phyloP scores from a whole-genome alignment of 306 rosid genomes.

The Glycine latifolia region DNA sequence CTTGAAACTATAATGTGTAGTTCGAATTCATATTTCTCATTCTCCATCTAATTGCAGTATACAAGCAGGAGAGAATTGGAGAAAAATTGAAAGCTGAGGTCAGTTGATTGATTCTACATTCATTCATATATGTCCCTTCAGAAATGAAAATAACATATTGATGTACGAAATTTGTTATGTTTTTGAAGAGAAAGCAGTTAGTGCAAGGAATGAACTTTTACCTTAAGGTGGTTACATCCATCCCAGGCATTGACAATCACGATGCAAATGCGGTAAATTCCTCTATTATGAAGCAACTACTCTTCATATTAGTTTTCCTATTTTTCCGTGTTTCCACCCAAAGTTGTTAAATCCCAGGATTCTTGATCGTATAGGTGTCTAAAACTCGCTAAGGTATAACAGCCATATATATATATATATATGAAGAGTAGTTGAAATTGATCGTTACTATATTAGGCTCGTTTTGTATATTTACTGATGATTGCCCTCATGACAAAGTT shows the following conservation, averaged over 20 bases:
- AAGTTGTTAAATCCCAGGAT: slow-evolving; percentile 5
- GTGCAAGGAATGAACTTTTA: slow-evolving; percentile 77
- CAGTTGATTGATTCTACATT: slow-evolving; percentile 47
- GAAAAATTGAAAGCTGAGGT: slow-evolving; percentile 86
- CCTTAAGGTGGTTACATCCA: slow-evolving; percentile 75
- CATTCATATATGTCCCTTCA: slow-evolving; percentile 6
- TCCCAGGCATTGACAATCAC: slow-evolving; percentile 82
- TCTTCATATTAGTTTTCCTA: slow-evolving; percentile 24
- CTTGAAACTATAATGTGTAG: slow-evolving; percentile 26
- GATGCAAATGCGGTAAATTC: slow-evolving; percentile 83
- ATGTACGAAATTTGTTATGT: slow-evolving; percentile 42
- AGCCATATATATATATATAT: not conserved
- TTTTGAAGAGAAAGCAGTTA: slow-evolving; percentile 70
- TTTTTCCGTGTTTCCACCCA: slow-evolving; percentile 33
- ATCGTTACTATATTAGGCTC: no score
- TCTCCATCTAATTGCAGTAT: slow-evolving; percentile 58
- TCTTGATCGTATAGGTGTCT: slow-evolving; percentile 28
- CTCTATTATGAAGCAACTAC: slow-evolving; percentile 33
- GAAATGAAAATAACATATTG: slow-evolving; percentile 23
- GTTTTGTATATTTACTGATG: slow-evolving; percentile 20
- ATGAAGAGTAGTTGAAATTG: no score
- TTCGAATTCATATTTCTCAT: slow-evolving; percentile 40
- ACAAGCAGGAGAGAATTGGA: slow-evolving; percentile 73
- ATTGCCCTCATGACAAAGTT: slow-evolving; percentile 22
- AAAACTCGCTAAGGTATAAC: slow-evolving; percentile 24